phyloP scores from a whole-genome alignment of 129 eudicot genomes.

The Flaveria linearis region DNA sequence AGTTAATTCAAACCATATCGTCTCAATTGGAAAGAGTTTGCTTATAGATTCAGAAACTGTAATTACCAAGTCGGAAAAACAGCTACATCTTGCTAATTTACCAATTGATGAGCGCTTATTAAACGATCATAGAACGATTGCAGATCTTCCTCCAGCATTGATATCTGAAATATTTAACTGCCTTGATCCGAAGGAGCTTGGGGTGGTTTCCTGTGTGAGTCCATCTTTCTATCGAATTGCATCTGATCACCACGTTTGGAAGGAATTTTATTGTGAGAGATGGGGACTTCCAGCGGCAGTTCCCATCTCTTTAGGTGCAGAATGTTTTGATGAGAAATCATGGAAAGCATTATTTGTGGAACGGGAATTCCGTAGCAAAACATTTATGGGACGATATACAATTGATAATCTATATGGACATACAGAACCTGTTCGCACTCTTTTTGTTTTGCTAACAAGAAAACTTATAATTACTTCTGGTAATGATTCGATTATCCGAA shows the following conservation, averaged over 20 bases:
- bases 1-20: conserved; percentile 31
- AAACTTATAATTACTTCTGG: conserved; percentile 84
- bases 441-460: conserved; percentile 65
- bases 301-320: conserved; percentile 35
- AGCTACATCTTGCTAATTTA: conserved; percentile 22
- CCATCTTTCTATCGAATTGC: conserved; percentile 59
- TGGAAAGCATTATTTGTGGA: conserved; percentile 91
- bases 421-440: conserved; percentile 69
- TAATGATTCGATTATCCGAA: conserved; percentile 74
- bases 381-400: conserved; percentile 70
- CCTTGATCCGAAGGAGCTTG: conserved; percentile 89
- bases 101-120: conserved; percentile 37
- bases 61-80: conserved; percentile 33
- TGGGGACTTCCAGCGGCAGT: conserved; percentile 78
- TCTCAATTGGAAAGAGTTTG: conserved; percentile 28
- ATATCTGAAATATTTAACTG: conserved; percentile 88
- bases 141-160: conserved; percentile 81
- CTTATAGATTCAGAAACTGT: conserved; percentile 30
- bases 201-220: conserved; percentile 81
- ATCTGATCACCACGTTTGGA: conserved; percentile 89
- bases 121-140: conserved; percentile 43
- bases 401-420: conserved; percentile 76
- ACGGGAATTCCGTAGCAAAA: conserved; percentile 78
- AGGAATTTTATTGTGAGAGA: conserved; percentile 82
- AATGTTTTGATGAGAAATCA: conserved; percentile 53